Percentiles rank a stretch among this genome's conserved stretches.
Evolutionary conservation across 2,329 filamentous ascomycete genomes (phyloP).

Genomic region (Aspergillus quadricinctus): DNA sequence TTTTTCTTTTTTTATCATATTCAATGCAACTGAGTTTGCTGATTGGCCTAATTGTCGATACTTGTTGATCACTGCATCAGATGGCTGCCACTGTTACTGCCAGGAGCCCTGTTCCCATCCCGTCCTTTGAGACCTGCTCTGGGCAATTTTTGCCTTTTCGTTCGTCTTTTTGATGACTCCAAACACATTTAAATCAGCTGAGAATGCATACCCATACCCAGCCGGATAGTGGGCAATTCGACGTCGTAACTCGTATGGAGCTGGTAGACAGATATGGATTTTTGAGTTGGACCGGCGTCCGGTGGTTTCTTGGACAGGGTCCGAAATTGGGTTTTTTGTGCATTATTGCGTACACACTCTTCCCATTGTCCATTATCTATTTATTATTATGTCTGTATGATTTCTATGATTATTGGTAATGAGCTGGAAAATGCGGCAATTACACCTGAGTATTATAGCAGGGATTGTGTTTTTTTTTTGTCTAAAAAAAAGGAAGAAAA

Average conservation of each 20-base stretch:
- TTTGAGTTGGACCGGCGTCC: conserved; percentile 9
- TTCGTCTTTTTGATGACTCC: not conserved
- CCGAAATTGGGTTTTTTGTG: not conserved
- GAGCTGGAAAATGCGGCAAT: not conserved
- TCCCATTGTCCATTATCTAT: not conserved
- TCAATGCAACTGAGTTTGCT: not conserved
- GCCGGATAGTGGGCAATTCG: conserved; percentile 5
- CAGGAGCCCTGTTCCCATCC: conserved; percentile 4
- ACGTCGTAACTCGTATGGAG: not conserved
- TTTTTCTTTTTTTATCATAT: not conserved
- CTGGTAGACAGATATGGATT: conserved; percentile 6
- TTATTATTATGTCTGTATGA: not conserved
- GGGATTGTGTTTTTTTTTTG: not conserved
- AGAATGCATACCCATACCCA: not conserved
- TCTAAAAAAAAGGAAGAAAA: too few species aligned
- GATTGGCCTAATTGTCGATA: not conserved
- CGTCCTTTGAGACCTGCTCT: conserved; percentile 2
- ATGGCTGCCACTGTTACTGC: not conserved
- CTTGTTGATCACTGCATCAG: not conserved
- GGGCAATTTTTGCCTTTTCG: not conserved
- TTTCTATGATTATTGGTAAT: not conserved
- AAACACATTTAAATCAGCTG: not conserved
- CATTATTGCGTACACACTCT: not conserved
- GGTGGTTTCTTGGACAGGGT: not conserved
- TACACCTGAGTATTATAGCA: not conserved